Percentiles rank a stretch among this genome's conserved stretches.
These are phyloP conservation scores for Madurella fahalii DNA, from an alignment of 2,329 filamentous ascomycete genomes.

Conservation along the genomic window DNA sequence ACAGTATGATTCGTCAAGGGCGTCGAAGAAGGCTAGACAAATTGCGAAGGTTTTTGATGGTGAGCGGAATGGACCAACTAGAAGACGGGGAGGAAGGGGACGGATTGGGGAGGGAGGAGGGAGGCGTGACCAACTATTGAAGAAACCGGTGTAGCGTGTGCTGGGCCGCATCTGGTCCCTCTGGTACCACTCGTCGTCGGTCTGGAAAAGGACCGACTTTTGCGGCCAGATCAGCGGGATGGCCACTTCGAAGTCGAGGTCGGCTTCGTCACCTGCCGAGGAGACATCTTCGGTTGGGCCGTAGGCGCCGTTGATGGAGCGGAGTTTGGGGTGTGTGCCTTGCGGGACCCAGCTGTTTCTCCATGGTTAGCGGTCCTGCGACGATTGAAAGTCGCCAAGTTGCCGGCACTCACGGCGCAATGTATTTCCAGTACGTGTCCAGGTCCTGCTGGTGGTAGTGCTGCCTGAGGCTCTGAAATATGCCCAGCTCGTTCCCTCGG, in stretches of 20 bases:
- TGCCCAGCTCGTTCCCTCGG: slow-evolving; percentile 25
- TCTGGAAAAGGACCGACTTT: slow-evolving; percentile 31
- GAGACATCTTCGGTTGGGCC: slow-evolving; percentile 12
- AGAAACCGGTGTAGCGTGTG: slow-evolving; percentile 30
- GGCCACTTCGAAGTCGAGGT: slow-evolving; percentile 46
- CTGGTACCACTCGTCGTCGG: slow-evolving; percentile 30
- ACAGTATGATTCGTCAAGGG: slow-evolving; percentile 24
- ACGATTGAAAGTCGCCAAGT: not conserved
- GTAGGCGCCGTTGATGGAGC: slow-evolving; percentile 18
- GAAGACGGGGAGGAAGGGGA: not conserved
- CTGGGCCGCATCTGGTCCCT: slow-evolving; percentile 19
- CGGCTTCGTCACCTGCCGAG: slow-evolving; percentile 21
- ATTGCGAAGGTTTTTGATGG: no score
- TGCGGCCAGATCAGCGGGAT: slow-evolving; percentile 51
- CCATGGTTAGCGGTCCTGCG: not conserved
- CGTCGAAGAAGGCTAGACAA: slow-evolving; percentile 21
- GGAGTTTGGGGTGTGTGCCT: slow-evolving; percentile 28
- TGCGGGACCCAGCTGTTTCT: slow-evolving; percentile 22
- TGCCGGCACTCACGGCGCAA: slow-evolving; percentile 16
- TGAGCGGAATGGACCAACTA: no score
- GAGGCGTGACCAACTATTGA: slow-evolving; percentile 21
- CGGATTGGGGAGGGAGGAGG: not conserved
- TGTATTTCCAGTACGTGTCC: slow-evolving; percentile 22
- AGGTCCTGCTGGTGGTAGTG: slow-evolving; percentile 29
- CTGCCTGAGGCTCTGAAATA: slow-evolving; percentile 27